Conservation (phyloP, 257 asterid species). For the Nicotiana otophora region DNA sequence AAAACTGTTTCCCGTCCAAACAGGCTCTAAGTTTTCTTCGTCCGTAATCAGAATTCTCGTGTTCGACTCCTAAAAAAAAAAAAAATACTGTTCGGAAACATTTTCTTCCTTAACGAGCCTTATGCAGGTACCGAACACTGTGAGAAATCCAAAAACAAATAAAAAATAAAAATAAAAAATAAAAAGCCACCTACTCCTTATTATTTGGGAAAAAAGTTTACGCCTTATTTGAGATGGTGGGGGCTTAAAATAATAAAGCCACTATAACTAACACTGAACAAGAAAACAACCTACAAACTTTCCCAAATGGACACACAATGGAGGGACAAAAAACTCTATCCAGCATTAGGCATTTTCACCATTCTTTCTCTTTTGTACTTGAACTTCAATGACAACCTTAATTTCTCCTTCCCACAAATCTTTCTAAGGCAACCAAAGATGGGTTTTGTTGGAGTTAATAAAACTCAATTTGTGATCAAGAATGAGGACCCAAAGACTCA, state of each 20-base stretch:
- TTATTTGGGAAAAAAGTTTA: no score
- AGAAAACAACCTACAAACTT: background rate
- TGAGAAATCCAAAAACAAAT: no score
- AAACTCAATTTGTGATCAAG: slow-evolving; percentile 41
- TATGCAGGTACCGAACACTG: no score
- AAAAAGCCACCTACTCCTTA: no score
- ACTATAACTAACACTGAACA: background rate
- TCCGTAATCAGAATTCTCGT: no score
- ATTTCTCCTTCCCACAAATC: slow-evolving; percentile 22
- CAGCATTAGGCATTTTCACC: slow-evolving; percentile 26
- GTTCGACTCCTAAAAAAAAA: no score
- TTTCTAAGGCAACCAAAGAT: slow-evolving; percentile 29
- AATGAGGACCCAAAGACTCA: slow-evolving; percentile 1
- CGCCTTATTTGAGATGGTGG: background rate
- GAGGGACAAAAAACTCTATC: slow-evolving; percentile 33
- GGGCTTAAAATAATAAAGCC: background rate
- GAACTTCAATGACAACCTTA: slow-evolving; percentile 25
- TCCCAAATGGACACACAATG: slow-evolving; percentile 33
- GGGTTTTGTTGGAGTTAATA: slow-evolving; percentile 46
- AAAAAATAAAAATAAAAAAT: no score
- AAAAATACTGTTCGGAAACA: no score
- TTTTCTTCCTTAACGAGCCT: no score
- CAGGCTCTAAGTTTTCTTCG: no score
- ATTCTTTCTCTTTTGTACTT: slow-evolving; percentile 27
- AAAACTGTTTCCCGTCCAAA: no score